phyloP scores from a whole-genome alignment of 768 basidiomycete genomes.

The Xerocomus potaroensis region DNA sequence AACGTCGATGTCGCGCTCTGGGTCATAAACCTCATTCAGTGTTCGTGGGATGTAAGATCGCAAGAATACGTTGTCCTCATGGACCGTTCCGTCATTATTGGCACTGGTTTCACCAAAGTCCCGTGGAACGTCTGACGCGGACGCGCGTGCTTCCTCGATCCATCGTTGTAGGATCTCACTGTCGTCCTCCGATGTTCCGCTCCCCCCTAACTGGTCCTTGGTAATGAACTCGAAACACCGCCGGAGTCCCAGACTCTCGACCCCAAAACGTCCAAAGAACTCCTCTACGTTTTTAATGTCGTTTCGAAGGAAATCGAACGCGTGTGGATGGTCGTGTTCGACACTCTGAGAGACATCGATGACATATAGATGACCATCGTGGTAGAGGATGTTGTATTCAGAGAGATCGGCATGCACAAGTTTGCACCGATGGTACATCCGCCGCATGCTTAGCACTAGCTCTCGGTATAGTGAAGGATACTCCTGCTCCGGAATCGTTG shows the following conservation, averaged over 20 bases:
- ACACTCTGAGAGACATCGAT: conserved; percentile 99
- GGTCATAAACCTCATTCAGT: conserved; percentile 90
- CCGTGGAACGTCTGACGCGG: conserved; percentile 12
- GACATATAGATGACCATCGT: conserved; percentile 76
- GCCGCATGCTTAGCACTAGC: conserved; percentile 72
- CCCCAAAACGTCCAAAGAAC: conserved; percentile 78
- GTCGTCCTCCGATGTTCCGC: conserved; percentile 26
- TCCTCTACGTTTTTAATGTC: conserved; percentile 94
- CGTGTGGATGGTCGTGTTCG: conserved; percentile 94
- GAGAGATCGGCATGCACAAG: conserved; percentile 97
- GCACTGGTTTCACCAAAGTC: conserved; percentile 9
- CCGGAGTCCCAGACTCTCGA: conserved; percentile 71
- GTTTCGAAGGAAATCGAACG: conserved; percentile 91
- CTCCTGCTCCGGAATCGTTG: conserved; percentile 48
- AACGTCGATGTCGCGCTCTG: conserved; percentile 85
- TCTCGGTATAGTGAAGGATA: conserved; percentile 68
- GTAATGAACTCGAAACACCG: conserved; percentile 89
- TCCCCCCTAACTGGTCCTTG: conserved; percentile 40
- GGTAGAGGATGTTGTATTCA: conserved; percentile 96
- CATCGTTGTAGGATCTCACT: conserved; percentile 39
- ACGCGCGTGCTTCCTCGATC: conserved; percentile 39
- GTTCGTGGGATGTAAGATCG: conserved; percentile 90
- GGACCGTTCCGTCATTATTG: conserved; percentile 32
- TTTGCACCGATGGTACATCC: conserved; percentile 85
- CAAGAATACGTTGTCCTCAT: conserved; percentile 88